Conservation (phyloP, 129 eudicot genomes). For the Gnaphalium uliginosum region DNA sequence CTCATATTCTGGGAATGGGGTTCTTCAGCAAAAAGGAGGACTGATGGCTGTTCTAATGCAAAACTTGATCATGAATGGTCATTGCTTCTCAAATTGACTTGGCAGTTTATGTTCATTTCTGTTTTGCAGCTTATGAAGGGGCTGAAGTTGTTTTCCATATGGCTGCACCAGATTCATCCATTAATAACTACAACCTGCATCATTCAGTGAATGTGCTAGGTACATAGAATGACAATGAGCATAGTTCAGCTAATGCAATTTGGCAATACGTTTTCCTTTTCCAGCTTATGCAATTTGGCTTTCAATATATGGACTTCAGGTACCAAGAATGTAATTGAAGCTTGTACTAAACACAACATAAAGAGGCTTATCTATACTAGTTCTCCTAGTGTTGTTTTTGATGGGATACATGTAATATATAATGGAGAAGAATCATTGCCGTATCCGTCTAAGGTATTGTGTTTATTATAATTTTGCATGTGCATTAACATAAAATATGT, state of each 20-base stretch:
- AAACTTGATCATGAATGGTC: slow-evolving; percentile 1
- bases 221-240: slow-evolving; percentile 27
- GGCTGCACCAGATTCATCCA: slow-evolving; percentile 98
- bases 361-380: slow-evolving; percentile 89
- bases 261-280: slow-evolving; percentile 11
- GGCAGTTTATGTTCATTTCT: slow-evolving; percentile 2
- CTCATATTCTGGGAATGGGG: neutral
- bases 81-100: slow-evolving; percentile 20
- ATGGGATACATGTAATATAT: slow-evolving; percentile 68
- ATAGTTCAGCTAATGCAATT: slow-evolving; percentile 2
- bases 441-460: slow-evolving; percentile 77
- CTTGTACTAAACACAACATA: slow-evolving; percentile 73
- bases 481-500: slow-evolving; percentile 1
- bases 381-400: slow-evolving; percentile 94
- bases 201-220: slow-evolving; percentile 85
- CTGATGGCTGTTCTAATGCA: no score
- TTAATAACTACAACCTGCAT: slow-evolving; percentile 79
- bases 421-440: slow-evolving; percentile 87
- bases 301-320: slow-evolving; percentile 45
- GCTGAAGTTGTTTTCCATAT: slow-evolving; percentile 94
- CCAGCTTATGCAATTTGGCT: slow-evolving; percentile 12
- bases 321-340: slow-evolving; percentile 81
- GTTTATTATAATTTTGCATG: neutral
- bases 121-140: slow-evolving; percentile 76
- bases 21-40: no score